Evolutionary conservation across 257 asterid genomes (phyloP).

Genomic region (Forsythia viridissima): DNA sequence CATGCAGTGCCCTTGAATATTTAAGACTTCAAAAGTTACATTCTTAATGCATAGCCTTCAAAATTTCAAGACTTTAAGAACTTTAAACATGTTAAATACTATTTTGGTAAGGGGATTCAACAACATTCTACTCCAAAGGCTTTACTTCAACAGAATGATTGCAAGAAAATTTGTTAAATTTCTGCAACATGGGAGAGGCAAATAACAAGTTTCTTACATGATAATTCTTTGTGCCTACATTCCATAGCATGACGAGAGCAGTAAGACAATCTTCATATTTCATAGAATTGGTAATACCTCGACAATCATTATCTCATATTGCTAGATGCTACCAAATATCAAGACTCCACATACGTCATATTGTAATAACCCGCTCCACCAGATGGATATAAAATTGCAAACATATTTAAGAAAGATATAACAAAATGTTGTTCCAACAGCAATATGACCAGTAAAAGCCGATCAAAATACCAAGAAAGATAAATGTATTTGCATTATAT

Average conservation of each 20-base stretch:
- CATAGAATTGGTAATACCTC: not conserved
- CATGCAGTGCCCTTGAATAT: not conserved
- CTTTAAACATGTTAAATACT: not conserved
- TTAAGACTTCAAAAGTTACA: not conserved
- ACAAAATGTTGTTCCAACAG: not conserved
- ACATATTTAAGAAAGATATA: not conserved
- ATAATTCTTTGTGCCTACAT: not conserved
- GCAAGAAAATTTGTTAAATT: not conserved
- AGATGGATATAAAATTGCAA: not conserved
- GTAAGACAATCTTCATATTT: not conserved
- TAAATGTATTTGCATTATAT: conserved; percentile 14
- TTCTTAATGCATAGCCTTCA: not conserved
- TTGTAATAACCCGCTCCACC: not conserved
- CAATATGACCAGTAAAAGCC: not conserved
- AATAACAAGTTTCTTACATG: conserved; percentile 15
- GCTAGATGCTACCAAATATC: not conserved
- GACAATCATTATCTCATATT: not conserved
- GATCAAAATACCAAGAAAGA: not conserved
- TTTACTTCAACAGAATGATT: not conserved
- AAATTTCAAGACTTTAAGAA: not conserved
- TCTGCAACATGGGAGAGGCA: conserved; percentile 13
- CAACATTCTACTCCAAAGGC: not conserved
- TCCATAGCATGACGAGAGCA: not conserved
- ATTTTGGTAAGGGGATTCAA: not conserved
- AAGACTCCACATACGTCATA: not conserved